Evolutionary conservation across 768 basidiomycete genomes (phyloP).

Genomic region (Lactarius hengduanensis): DNA sequence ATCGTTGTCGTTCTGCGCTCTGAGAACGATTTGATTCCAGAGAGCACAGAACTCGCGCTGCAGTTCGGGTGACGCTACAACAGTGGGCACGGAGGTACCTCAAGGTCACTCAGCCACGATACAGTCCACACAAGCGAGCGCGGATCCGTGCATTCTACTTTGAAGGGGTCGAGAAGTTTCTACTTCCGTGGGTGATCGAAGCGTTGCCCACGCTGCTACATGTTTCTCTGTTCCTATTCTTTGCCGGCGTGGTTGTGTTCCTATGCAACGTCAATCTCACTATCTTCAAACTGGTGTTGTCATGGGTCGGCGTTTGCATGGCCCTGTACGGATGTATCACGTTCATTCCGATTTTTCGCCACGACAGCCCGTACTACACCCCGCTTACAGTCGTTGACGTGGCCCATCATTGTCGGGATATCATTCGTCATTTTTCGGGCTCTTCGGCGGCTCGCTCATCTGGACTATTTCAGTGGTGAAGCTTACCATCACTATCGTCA

Average conservation of each 20-base stretch:
- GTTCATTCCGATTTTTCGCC: too few relatives aligned
- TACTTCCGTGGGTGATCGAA: not conserved
- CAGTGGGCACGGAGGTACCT: not conserved
- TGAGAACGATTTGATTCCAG: not conserved
- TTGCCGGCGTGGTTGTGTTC: conserved; percentile 8
- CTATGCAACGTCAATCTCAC: conserved; percentile 13
- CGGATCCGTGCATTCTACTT: not conserved
- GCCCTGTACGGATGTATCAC: not conserved
- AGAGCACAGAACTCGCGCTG: not conserved
- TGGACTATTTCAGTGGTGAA: too few relatives aligned
- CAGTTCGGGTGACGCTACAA: not conserved
- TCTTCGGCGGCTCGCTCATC: too few relatives aligned
- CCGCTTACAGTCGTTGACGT: not conserved
- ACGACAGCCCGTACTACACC: too few relatives aligned
- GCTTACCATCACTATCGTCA: too few relatives aligned
- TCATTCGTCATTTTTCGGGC: too few relatives aligned
- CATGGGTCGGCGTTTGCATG: not conserved
- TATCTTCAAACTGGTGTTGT: not conserved
- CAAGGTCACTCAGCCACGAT: not conserved
- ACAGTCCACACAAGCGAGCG: not conserved
- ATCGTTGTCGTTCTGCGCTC: not conserved
- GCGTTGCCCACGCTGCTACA: conserved; percentile 15
- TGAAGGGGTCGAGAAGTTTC: not conserved
- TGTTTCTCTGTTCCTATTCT: conserved; percentile 18
- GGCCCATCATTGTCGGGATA: not conserved